A percentile compares a stretch with the other conserved stretches of the same genome.
These are phyloP conservation scores for Cutaneotrichosporon cyanovorans DNA, from an alignment of 1,284 basidiomycete species.

Conservation along the genomic window DNA sequence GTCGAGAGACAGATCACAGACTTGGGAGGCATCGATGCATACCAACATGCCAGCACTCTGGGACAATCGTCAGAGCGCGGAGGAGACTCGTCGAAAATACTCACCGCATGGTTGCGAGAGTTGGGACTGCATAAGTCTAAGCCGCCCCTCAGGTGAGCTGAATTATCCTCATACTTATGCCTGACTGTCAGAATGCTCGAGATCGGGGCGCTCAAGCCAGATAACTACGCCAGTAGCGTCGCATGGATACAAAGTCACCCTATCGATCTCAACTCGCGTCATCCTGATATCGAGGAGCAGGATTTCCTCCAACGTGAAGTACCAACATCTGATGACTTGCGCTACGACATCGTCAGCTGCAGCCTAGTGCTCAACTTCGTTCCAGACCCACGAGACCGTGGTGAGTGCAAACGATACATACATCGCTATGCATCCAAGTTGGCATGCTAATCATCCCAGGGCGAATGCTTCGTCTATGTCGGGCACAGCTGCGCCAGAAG, in stretches of 20 bases:
- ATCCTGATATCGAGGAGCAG: constrained; percentile 68
- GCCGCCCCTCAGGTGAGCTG: constrained; percentile 3
- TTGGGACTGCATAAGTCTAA: constrained; percentile 34
- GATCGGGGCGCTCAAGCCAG: constrained; percentile 72
- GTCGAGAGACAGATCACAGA: constrained; percentile 57
- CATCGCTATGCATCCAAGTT: too few relatives aligned
- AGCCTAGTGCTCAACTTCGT: constrained; percentile 84
- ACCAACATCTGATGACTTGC: constrained; percentile 44
- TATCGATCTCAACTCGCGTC: constrained; percentile 72
- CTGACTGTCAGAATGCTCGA: constrained; percentile 59
- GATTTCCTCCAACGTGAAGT: constrained; percentile 58
- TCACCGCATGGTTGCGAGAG: constrained; percentile 65
- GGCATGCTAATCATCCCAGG: constrained; percentile 53
- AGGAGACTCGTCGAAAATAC: constrained; percentile 71
- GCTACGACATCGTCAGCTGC: constrained; percentile 70
- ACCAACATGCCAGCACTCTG: constrained; percentile 70
- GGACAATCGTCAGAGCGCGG: constrained; percentile 73
- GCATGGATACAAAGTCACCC: constrained; percentile 65
- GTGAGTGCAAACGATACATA: constrained; percentile 42
- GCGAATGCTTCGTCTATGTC: constrained; percentile 62
- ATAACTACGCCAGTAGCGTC: constrained; percentile 62
- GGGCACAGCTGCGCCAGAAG: constrained; percentile 53
- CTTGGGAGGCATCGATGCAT: constrained; percentile 66
- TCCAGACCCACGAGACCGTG: constrained; percentile 64
- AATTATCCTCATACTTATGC: too few relatives aligned